Base-by-base conservation (phyloP, 1,284 basidiomycete species). In the Apiotrichum mycotoxinovorans region DNA sequence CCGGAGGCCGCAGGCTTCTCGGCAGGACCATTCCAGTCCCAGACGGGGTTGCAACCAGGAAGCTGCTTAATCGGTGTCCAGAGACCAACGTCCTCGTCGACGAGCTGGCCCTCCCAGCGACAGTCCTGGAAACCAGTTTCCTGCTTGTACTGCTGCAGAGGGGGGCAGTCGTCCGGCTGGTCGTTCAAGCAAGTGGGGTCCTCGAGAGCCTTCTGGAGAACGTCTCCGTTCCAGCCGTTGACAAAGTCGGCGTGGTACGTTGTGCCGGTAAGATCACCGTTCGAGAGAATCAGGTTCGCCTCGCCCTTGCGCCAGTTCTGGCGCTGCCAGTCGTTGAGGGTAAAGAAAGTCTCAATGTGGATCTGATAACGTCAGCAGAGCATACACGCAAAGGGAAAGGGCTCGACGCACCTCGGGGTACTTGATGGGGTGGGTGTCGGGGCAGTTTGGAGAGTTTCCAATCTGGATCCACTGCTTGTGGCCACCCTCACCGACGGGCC, bases 381-480 rank as follows among this genome's bases (percentile, higher is more conserved):
- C 40, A 2, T 1, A n/a, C 20, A 10, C 2, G 9, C 40, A 41
- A 11, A 18, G 68, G 63, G 23, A n/a, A n/a, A n/a, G n/a, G n/a
- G n/a, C n/a, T n/a, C n/a, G n/a, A 65, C 58, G 54, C 71, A 73
- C 52, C 68, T 66, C 35, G 66, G 72, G 72, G 62, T 74, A 74
- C 51, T 68, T 47, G 37, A 66, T 64, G n/a, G 57, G 57, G 46
- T 59, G 57, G 18, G 49, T 34, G 11, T 41, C 35, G 14, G 57
- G 57, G 46, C 57, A 59, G 25, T 18, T 14, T 4, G 20, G 17
- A 15, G 20, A 15, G 17, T 33, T 35, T n/a, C n/a, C 33, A 20
- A 37, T 33, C 25, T 34, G 46, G 18, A 23, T 9, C 30, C 38
- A 43, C 4, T 27, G 30, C 7, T 37, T 35, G 23, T 34, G 25